These are phyloP conservation scores for Phoenix dactylifera DNA, from an alignment of 176 grass and related monocot species.

Conservation along the genomic window DNA sequence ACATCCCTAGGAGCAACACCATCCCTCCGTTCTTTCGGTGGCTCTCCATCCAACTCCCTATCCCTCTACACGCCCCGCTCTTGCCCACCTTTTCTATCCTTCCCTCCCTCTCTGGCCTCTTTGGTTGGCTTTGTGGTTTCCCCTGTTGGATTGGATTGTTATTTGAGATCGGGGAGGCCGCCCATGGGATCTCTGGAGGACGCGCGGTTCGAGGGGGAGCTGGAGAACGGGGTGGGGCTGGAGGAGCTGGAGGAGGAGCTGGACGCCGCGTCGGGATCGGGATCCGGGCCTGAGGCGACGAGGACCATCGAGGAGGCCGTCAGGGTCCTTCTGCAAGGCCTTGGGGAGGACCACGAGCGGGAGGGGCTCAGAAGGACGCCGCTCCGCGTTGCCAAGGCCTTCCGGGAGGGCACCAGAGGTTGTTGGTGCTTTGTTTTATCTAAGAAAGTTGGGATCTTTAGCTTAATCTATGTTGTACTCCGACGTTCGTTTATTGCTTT, in stretches of 20 bases:
- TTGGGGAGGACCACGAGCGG: conserved; percentile 73
- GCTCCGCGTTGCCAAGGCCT: conserved; percentile 92
- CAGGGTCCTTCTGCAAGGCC: conserved; percentile 49
- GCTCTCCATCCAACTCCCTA: neutral
- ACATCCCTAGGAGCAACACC: conserved; percentile 23
- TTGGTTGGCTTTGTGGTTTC: neutral
- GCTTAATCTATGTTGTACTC: neutral
- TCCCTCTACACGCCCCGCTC: no score
- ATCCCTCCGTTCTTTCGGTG: conserved; percentile 23
- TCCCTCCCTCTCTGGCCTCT: neutral
- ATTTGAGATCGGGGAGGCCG: conserved; percentile 54
- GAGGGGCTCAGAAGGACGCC: conserved; percentile 72
- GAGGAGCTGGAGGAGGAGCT: conserved; percentile 6
- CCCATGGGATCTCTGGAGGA: conserved; percentile 52
- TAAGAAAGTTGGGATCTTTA: no score
- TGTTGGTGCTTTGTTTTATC: no score
- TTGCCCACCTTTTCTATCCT: neutral
- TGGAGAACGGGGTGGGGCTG: conserved; percentile 20
- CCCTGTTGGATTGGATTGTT: no score
- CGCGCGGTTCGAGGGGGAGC: conserved; percentile 12
- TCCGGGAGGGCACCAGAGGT: conserved; percentile 80
- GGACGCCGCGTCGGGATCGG: neutral
- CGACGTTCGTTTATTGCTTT: neutral
- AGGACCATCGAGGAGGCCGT: conserved; percentile 34
- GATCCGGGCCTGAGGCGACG: conserved; percentile 1